Percentiles rank a stretch among this genome's conserved stretches.
phyloP scores from a whole-genome alignment of 768 basidiomycete species.

The Amanita jacksonii region DNA sequence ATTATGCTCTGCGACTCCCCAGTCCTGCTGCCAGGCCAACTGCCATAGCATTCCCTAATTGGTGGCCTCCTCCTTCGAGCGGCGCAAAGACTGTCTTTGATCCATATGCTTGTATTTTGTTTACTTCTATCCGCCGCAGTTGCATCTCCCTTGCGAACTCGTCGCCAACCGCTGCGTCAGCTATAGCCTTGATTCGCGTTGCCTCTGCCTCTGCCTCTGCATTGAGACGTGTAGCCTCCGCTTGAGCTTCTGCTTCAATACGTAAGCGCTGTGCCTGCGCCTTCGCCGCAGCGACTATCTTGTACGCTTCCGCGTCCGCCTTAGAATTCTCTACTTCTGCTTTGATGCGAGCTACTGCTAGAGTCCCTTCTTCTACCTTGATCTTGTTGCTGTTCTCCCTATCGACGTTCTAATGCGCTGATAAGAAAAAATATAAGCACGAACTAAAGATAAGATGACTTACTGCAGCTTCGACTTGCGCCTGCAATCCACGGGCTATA shows the following conservation, averaged over 20 bases:
- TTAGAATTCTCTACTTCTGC: conserved; percentile 54
- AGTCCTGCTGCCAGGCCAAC: conserved; percentile 63
- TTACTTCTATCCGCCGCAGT: conserved; percentile 54
- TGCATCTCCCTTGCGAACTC: conserved; percentile 73
- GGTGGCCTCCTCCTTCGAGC: conserved; percentile 45
- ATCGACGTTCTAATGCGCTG: conserved; percentile 58
- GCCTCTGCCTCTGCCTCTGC: conserved; percentile 72
- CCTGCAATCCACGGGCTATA: conserved; percentile 66
- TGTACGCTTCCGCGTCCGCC: conserved; percentile 71
- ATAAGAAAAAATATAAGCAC: neutral
- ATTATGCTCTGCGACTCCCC: conserved; percentile 30
- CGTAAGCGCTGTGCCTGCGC: conserved; percentile 61
- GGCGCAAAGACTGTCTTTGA: conserved; percentile 62
- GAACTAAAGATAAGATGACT: conserved; percentile 16
- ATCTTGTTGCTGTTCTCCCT: conserved; percentile 83
- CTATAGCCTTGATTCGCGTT: conserved; percentile 50
- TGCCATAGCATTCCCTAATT: conserved; percentile 54
- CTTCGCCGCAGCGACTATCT: conserved; percentile 62
- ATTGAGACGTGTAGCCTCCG: conserved; percentile 66
- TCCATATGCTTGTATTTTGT: conserved; percentile 56
- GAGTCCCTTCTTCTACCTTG: conserved; percentile 74
- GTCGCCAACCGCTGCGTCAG: conserved; percentile 53
- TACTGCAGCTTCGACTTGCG: conserved; percentile 81
- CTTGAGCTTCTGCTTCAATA: conserved; percentile 70
- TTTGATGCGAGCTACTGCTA: conserved; percentile 70